Evolutionary conservation across 805 yeast species (phyloP).

Genomic region (Diddensiella caesifluorescens): DNA sequence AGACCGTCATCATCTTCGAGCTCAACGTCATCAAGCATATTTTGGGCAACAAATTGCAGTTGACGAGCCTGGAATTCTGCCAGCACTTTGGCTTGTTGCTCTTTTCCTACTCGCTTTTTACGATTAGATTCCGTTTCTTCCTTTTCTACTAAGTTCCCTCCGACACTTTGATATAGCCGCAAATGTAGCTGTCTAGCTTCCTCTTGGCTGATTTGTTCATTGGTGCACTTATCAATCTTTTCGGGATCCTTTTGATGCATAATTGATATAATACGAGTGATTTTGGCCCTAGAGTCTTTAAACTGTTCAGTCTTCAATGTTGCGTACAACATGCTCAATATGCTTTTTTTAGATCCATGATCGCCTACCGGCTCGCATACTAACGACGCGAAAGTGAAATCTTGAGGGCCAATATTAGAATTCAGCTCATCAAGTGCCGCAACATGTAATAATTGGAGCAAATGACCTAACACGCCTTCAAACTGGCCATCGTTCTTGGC

Average conservation of each 20-base stretch:
- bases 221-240: conserved; percentile 52
- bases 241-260: no score
- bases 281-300: conserved; percentile 12
- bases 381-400: no score
- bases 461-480: conserved; percentile 55
- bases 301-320: conserved; percentile 11
- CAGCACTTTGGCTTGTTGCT: conserved; percentile 63
- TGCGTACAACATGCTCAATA: conserved; percentile 10
- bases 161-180: no score
- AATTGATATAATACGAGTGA: no score
- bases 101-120: conserved; percentile 65
- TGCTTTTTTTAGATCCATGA: background rate
- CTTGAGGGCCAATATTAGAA: no score
- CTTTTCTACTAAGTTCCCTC: no score
- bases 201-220: no score
- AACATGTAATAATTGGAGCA: conserved; percentile 65
- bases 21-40: conserved; percentile 35
- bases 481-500: conserved; percentile 32
- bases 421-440: conserved; percentile 43
- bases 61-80: conserved; percentile 81
- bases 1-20: conserved; percentile 33
- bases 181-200: no score
- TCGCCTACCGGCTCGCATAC: no score
- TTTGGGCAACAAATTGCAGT: conserved; percentile 55
- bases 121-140: conserved; percentile 40